Base-by-base conservation (phyloP, 2,329 filamentous ascomycete species). In the Hymenoscyphus fructigenus region DNA sequence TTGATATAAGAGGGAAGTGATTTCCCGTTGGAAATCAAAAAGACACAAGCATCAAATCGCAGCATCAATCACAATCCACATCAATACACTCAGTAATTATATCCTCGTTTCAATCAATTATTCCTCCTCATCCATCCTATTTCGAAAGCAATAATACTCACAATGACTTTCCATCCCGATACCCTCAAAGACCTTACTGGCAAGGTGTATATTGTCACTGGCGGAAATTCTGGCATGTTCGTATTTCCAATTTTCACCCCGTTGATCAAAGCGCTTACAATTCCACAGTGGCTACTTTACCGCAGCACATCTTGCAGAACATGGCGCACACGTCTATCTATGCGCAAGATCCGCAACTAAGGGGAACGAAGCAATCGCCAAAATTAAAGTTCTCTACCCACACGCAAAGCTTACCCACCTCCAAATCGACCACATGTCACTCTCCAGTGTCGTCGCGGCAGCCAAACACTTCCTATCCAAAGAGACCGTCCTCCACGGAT, bases 221-320 rank as follows among this genome's bases (percentile, higher is more conserved):
- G 79, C 50, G 79, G 79, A 0, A 81, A 81, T 64, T 76, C 79
- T 12, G 80, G 80, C 70, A 79, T 81, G 79, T 79, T 70, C 70
- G 77, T 75, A 61, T 68, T n/a, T 58, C 62, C 41, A 65, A 60
- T 67, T 23, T 58, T 12, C 36, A n/a, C n/a, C n/a, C n/a, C n/a
- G n/a, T n/a, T n/a, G n/a, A n/a, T n/a, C n/a, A n/a, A n/a, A n/a
- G n/a, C n/a, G n/a, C 62, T 70, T 15, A 69, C 55, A 55, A 67
- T 63, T 62, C 6, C 20, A 66, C 60, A 70, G 69, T 64, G 69
- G 69, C 59, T 69, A 69, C 60, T 60, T 64, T 59, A 70, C 69
- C 26, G 66, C 69, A 47, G 58, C 64, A n/a, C 65, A 63, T 15
- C 66, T 70, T 20, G 69, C 69, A 61, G 32, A 60, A 60, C 65